Evolutionary conservation across 306 rosid genomes (phyloP).

Genomic region (Lablab purpureus): DNA sequence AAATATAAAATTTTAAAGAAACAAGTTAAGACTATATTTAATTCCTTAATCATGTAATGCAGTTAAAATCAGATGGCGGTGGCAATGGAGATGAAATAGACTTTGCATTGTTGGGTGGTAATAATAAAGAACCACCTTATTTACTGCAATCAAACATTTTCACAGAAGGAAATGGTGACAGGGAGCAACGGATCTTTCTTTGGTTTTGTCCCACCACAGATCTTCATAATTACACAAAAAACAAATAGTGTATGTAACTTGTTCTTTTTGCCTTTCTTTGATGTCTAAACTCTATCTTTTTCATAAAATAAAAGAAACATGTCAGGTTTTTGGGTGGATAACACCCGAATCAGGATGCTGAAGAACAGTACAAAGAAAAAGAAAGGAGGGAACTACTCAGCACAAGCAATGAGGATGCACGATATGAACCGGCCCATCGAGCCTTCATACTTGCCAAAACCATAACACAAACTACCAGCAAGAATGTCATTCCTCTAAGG

Average conservation of each 20-base stretch:
- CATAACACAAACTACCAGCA: background rate
- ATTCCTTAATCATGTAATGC: too few species aligned
- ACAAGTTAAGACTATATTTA: too few species aligned
- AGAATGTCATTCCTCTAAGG: background rate
- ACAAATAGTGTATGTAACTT: too few species aligned
- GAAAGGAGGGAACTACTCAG: background rate
- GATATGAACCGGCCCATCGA: background rate
- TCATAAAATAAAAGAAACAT: too few species aligned
- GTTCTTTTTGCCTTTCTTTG: too few species aligned
- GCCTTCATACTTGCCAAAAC: background rate
- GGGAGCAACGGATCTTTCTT: too few species aligned
- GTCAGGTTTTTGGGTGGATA: background rate
- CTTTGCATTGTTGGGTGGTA: background rate
- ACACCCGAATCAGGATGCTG: background rate
- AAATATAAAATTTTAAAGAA: too few species aligned
- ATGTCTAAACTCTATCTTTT: too few species aligned
- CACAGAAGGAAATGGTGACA: too few species aligned
- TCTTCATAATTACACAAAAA: background rate
- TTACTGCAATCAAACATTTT: background rate
- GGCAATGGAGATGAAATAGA: background rate
- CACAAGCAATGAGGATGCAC: background rate
- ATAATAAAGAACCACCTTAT: background rate
- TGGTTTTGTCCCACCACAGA: background rate
- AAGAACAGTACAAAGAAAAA: background rate
- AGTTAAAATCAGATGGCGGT: background rate